Evolutionary conservation across 2,329 filamentous ascomycete genomes (phyloP).

Genomic region (Nemania sp.): DNA sequence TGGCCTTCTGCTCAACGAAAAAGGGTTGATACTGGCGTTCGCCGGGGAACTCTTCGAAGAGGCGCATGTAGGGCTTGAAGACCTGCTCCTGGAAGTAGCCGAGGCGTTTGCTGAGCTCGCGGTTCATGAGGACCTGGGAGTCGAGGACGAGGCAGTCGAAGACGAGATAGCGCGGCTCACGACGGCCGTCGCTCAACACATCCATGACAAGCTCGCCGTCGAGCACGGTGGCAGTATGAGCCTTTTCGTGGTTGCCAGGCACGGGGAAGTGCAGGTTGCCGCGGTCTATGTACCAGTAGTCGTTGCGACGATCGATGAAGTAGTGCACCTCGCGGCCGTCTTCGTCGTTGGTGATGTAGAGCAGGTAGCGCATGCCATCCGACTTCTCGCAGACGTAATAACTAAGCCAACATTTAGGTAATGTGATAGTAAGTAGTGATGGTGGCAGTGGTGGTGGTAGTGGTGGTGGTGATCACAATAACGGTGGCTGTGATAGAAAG

Average conservation of each 20-base stretch:
- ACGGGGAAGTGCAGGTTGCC: constrained; percentile 78
- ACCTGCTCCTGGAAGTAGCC: constrained; percentile 82
- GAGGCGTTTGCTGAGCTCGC: constrained; percentile 84
- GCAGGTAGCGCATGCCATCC: constrained; percentile 91
- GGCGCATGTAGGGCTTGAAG: constrained; percentile 68
- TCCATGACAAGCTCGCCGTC: constrained; percentile 95
- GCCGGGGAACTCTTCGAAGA: constrained; percentile 67
- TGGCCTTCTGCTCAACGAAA: constrained; percentile 82
- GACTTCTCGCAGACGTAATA: constrained; percentile 99
- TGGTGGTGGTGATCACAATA: no score
- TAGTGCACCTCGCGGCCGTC: constrained; percentile 72
- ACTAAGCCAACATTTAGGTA: no score
- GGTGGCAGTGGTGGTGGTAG: no score
- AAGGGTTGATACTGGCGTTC: constrained; percentile 76
- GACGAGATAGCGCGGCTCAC: constrained; percentile 80
- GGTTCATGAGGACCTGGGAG: constrained; percentile 72
- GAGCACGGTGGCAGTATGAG: constrained; percentile 79
- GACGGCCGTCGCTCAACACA: constrained; percentile 65
- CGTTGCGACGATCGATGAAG: constrained; percentile 96
- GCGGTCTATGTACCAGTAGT: constrained; percentile 83
- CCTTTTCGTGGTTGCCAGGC: constrained; percentile 64
- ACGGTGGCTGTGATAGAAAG: no score
- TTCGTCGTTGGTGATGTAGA: constrained; percentile 78
- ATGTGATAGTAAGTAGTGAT: no score
- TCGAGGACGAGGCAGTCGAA: constrained; percentile 92